phyloP scores from a whole-genome alignment of 768 basidiomycete genomes.

The Mycena chlorophos region DNA sequence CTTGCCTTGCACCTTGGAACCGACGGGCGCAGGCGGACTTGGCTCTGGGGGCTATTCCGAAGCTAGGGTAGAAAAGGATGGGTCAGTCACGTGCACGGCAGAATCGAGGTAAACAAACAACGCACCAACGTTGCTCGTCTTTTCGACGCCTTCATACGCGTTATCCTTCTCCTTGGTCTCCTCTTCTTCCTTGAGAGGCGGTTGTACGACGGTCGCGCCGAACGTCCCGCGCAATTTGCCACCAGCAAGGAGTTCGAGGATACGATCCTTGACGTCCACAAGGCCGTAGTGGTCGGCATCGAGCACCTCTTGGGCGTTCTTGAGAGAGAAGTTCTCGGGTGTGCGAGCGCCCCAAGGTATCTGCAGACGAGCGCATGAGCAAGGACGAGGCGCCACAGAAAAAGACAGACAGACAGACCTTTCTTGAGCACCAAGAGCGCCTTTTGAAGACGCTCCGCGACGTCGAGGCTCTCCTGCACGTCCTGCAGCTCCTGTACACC shows the following conservation, averaged over 20 bases:
- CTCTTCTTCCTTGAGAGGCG: too few relatives aligned
- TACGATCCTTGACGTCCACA: conserved; percentile 88
- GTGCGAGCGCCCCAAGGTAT: conserved; percentile 98
- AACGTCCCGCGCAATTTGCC: conserved; percentile 69
- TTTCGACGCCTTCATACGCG: neutral
- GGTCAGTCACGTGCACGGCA: neutral
- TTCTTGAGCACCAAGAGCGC: conserved; percentile 93
- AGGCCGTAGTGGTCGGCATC: conserved; percentile 95
- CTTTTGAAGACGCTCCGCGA: conserved; percentile 88
- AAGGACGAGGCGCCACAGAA: too few relatives aligned
- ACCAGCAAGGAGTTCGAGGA: conserved; percentile 93
- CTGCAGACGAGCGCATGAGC: conserved; percentile 32
- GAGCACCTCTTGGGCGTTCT: conserved; percentile 78
- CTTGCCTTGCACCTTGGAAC: conserved; percentile 83
- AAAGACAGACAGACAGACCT: too few relatives aligned
- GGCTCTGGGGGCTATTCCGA: too few relatives aligned
- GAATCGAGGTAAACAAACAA: neutral
- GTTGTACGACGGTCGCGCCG: neutral
- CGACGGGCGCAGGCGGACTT: neutral
- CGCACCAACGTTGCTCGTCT: neutral
- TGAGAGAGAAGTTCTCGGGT: conserved; percentile 86
- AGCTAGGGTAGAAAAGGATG: neutral
- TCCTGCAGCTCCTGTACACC: conserved; percentile 57
- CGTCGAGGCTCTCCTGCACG: conserved; percentile 81
- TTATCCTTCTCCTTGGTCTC: too few relatives aligned